Conservation (phyloP, 2,329 filamentous ascomycete genomes). For the Mollisiaceae sp. region DNA sequence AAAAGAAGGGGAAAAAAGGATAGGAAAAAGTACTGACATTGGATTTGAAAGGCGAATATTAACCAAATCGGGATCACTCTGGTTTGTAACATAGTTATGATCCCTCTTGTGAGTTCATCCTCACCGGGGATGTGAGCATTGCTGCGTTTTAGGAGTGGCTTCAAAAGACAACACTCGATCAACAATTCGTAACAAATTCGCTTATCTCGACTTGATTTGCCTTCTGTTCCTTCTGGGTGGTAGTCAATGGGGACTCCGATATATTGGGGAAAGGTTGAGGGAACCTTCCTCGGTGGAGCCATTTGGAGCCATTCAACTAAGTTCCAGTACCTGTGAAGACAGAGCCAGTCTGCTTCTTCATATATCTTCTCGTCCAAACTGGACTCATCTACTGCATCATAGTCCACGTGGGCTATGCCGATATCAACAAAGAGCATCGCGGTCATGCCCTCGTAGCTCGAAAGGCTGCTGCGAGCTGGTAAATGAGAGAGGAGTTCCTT, state of each 20-base stretch:
- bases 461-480: slow-evolving; percentile 21
- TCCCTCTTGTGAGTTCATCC: slow-evolving; percentile 39
- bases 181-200: slow-evolving; percentile 35
- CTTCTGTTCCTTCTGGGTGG: slow-evolving; percentile 31
- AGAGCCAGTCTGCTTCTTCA: slow-evolving; percentile 42
- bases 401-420: slow-evolving; percentile 41
- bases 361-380: slow-evolving; percentile 35
- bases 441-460: slow-evolving; percentile 38
- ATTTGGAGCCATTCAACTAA: slow-evolving; percentile 28
- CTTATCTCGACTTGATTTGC: slow-evolving; percentile 22
- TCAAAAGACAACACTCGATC: slow-evolving; percentile 37
- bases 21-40: slow-evolving; percentile 21
- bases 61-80: slow-evolving; percentile 35
- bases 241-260: slow-evolving; percentile 28
- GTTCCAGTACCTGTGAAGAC: slow-evolving; percentile 31
- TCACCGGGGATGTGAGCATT: slow-evolving; percentile 28
- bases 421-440: slow-evolving; percentile 38
- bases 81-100: slow-evolving; percentile 33
- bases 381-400: slow-evolving; percentile 20
- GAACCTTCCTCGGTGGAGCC: slow-evolving; percentile 38
- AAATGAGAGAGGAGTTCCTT: slow-evolving; percentile 35
- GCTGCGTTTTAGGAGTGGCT: slow-evolving; percentile 37
- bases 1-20: neutral
- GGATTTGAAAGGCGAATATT: slow-evolving; percentile 41
- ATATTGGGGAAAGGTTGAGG: slow-evolving; percentile 26